Evolutionary conservation across 306 rosid genomes (phyloP), one percentile per base, ranked within the genome.

Genomic region (Quercus glauca): DNA sequence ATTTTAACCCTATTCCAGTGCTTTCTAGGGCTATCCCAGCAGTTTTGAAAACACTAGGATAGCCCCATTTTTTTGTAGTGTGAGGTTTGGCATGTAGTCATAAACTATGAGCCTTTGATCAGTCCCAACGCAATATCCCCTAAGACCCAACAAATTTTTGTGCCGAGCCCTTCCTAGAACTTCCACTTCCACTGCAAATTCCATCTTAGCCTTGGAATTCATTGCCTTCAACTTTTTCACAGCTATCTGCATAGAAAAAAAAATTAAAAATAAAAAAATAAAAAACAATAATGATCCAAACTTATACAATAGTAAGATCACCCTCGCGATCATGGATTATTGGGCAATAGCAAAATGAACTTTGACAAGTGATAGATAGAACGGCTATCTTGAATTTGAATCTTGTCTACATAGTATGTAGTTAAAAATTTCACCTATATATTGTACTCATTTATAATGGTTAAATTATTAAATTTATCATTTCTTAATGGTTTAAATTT

Each of bases 151-250:
- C 75, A 94, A 87, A 33, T 92, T 94, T 73, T 94, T 94, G 89
- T 94, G 98, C 86, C 93, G 78, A 23, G 92, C 96, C 86, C 98
- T 90, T 31, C 93, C 98, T 9, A 94, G 94, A 70, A 94, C 98
- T 79, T 94, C 98, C 4, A 92, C 98, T 85, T 94, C 98, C 25
- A 92, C 98, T 0, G 98, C 96, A 74, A 94, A 94, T 78, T 94
- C 98, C 98, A 92, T 92, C 85, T 94, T 94, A 11, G 96, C 97
- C 78, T 94, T 94, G 5, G 91, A 90, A 83, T 77, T 94, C 96
- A 92, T 92, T 53, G 93, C 90, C 82, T 92, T 92, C 87, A 94
- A 85, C 83, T 94, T 92, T 89, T 94, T 94, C 80, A 94, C 96
- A 0, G 98, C 98, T 81, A 94, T 90, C 98, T 94, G 74, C 73